Conservation (phyloP, 192 early-diverging fungal genomes). For the Coemansia sp. region DNA sequence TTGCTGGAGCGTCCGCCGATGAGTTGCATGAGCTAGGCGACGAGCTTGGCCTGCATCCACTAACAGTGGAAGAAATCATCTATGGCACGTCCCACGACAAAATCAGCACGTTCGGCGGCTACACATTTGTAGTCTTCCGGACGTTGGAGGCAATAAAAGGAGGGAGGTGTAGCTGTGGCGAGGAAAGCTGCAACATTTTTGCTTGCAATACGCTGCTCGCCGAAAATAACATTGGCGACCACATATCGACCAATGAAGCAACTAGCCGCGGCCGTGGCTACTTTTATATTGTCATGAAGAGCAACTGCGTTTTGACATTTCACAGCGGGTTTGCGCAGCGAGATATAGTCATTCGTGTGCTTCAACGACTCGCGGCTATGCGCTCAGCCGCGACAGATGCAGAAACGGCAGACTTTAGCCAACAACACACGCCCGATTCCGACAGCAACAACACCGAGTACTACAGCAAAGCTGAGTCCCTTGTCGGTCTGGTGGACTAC, state of each 20-base stretch:
- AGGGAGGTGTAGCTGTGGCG: not conserved
- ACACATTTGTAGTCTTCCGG: conserved; percentile 62
- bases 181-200: not conserved
- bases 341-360: conserved; percentile 9
- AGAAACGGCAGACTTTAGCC: too few relatives aligned
- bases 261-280: conserved; percentile 1
- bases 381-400: not conserved
- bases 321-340: conserved; percentile 14
- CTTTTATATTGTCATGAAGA: conserved; percentile 29
- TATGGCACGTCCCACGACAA: conserved; percentile 90
- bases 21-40: conserved; percentile 60
- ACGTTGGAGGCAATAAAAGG: conserved; percentile 1
- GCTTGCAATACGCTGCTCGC: not conserved
- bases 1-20: conserved; percentile 47
- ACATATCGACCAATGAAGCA: not conserved
- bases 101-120: conserved; percentile 62
- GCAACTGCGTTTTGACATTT: conserved; percentile 29
- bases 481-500: conserved; percentile 24
- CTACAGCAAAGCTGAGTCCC: conserved; percentile 6
- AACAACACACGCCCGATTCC: too few relatives aligned
- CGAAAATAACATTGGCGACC: too few relatives aligned
- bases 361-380: conserved; percentile 32
- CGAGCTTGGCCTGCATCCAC: conserved; percentile 69
- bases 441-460: not conserved
- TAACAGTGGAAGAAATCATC: conserved; percentile 84